A percentile compares a stretch with the other conserved stretches of the same genome.
Evolutionary conservation across 2,329 filamentous ascomycete species (phyloP).

Genomic region (Lomentospora prolificans): DNA sequence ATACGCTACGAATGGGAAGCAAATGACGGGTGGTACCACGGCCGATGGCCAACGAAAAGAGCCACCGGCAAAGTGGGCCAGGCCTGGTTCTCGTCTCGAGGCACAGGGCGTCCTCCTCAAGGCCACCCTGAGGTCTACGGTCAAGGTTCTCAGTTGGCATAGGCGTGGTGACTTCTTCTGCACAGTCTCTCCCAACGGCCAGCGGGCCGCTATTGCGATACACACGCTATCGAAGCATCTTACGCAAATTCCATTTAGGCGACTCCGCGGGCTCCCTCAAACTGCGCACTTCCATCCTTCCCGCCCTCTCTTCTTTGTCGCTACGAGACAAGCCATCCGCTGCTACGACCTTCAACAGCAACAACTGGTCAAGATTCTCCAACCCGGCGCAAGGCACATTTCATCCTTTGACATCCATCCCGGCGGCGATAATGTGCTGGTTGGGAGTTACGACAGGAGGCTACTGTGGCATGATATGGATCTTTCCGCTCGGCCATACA

Average conservation of each 20-base stretch:
- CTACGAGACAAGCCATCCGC: constrained; percentile 85
- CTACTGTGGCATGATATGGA: constrained; percentile 97
- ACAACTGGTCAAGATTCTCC: constrained; percentile 83
- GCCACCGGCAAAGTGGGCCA: constrained; percentile 70
- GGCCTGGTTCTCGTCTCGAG: constrained; percentile 64
- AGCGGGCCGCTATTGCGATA: constrained; percentile 75
- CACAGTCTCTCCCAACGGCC: constrained; percentile 74
- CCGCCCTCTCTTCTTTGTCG: constrained; percentile 88
- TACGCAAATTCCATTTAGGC: constrained; percentile 87
- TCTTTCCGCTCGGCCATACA: constrained; percentile 81
- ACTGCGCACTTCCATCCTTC: constrained; percentile 91
- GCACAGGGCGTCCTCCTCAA: constrained; percentile 72
- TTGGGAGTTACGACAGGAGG: constrained; percentile 88
- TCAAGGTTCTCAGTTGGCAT: constrained; percentile 92
- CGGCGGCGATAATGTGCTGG: constrained; percentile 85
- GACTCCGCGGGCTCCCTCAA: constrained; percentile 65
- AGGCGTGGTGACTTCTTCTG: constrained; percentile 88
- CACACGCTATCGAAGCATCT: constrained; percentile 93
- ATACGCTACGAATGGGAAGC: constrained; percentile 63
- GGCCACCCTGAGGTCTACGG: constrained; percentile 65
- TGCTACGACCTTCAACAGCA: constrained; percentile 90
- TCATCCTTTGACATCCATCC: constrained; percentile 89
- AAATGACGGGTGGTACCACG: constrained; percentile 33
- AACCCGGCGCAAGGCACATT: constrained; percentile 89
- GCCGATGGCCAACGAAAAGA: constrained; percentile 56